These are phyloP conservation scores for Neoascochyta sp. DNA, from an alignment of 2,329 filamentous ascomycete genomes.

Conservation along the genomic window DNA sequence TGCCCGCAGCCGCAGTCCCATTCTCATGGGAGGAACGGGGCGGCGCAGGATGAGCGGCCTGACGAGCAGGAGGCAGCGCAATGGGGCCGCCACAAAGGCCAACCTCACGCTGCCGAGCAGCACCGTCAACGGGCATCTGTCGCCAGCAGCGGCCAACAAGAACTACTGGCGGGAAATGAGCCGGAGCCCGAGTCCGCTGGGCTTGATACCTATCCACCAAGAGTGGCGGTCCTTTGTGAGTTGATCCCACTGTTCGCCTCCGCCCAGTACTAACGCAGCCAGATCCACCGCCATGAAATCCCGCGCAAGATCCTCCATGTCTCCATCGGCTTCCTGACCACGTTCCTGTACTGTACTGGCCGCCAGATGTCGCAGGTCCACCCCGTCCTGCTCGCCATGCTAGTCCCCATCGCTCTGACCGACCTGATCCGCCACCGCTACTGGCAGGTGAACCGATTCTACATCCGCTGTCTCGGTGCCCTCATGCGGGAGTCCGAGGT, in stretches of 20 bases:
- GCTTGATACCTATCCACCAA: slow-evolving; percentile 90
- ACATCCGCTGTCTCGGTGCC: slow-evolving; percentile 78
- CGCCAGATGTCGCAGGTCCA: slow-evolving; percentile 74
- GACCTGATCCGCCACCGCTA: slow-evolving; percentile 83
- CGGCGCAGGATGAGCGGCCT: slow-evolving; percentile 51
- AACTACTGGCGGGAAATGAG: slow-evolving; percentile 86
- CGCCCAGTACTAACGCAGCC: slow-evolving; percentile 14
- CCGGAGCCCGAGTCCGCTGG: slow-evolving; percentile 85
- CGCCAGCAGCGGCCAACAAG: slow-evolving; percentile 60
- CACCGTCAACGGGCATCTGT: slow-evolving; percentile 64
- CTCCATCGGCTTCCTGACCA: slow-evolving; percentile 90
- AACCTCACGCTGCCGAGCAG: slow-evolving; percentile 42
- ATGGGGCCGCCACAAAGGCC: slow-evolving; percentile 34
- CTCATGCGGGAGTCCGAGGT: slow-evolving; percentile 98
- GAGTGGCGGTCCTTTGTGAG: slow-evolving; percentile 82
- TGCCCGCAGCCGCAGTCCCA: slow-evolving; percentile 68
- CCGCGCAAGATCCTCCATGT: slow-evolving; percentile 91
- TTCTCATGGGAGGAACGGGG: slow-evolving; percentile 37
- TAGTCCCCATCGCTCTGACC: slow-evolving; percentile 78
- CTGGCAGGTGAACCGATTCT: slow-evolving; percentile 76
- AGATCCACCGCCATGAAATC: slow-evolving; percentile 86
- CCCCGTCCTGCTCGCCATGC: slow-evolving; percentile 73
- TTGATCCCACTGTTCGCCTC: slow-evolving; percentile 4
- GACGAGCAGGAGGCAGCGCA: slow-evolving; percentile 46
- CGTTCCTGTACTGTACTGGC: slow-evolving; percentile 78